Conservation (phyloP, 495 filamentous ascomycete species). For the Usnea hakonensis region DNA sequence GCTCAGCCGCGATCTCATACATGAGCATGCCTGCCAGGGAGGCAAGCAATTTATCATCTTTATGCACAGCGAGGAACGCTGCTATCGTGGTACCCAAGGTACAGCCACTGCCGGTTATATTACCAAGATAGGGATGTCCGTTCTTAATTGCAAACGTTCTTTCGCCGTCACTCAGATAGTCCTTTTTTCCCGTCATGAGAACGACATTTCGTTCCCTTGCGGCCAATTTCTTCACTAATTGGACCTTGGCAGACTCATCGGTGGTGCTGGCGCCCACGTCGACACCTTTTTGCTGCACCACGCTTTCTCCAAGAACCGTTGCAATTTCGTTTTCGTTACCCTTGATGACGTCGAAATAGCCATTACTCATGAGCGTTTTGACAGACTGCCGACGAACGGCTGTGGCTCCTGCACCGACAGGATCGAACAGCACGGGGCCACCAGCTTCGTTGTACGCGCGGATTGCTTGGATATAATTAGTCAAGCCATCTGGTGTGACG, state of each 20-base stretch:
- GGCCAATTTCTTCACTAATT: slow-evolving; percentile 58
- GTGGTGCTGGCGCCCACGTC: slow-evolving; percentile 62
- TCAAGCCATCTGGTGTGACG: slow-evolving; percentile 60
- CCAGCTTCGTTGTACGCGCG: slow-evolving; percentile 69
- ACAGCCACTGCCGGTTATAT: slow-evolving; percentile 84
- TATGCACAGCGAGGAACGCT: slow-evolving; percentile 56
- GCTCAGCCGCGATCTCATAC: slow-evolving; percentile 81
- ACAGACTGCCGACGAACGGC: slow-evolving; percentile 61
- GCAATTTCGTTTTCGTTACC: slow-evolving; percentile 89
- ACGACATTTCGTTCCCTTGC: slow-evolving; percentile 60
- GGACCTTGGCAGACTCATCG: slow-evolving; percentile 45
- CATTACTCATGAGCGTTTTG: slow-evolving; percentile 59
- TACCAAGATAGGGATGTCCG: slow-evolving; percentile 68
- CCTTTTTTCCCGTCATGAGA: slow-evolving; percentile 75
- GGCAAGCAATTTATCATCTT: slow-evolving; percentile 56
- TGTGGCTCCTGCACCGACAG: slow-evolving; percentile 86
- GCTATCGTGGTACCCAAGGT: slow-evolving; percentile 75
- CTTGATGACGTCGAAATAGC: slow-evolving; percentile 83
- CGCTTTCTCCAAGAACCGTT: slow-evolving; percentile 50
- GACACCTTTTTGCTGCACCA: slow-evolving; percentile 74
- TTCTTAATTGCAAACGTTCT: slow-evolving; percentile 61
- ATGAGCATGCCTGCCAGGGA: slow-evolving; percentile 65
- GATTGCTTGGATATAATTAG: slow-evolving; percentile 59
- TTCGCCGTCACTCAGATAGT: slow-evolving; percentile 71
- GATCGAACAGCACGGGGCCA: slow-evolving; percentile 77